These are phyloP conservation scores for Nannizziopsis barbatae DNA, from an alignment of 2,329 filamentous ascomycete species.

Conservation along the genomic window DNA sequence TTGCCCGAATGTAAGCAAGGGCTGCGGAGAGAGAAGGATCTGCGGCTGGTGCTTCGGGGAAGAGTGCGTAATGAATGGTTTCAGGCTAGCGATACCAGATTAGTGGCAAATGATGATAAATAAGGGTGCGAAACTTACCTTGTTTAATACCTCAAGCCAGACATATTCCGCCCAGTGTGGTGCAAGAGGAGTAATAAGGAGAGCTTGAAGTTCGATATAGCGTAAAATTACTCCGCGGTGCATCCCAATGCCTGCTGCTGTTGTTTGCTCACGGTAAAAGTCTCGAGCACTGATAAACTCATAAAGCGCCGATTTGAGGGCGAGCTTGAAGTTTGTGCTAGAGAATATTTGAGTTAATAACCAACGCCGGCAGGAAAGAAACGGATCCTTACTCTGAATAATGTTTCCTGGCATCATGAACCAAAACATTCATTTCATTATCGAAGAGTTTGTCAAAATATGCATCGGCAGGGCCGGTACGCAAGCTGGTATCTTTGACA, in stretches of 20 bases:
- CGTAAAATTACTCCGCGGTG: conserved; percentile 66
- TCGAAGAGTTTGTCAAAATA: conserved; percentile 85
- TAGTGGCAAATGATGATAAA: conserved; percentile 3
- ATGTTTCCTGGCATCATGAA: conserved; percentile 65
- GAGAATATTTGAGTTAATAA: conserved; percentile 10
- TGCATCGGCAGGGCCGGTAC: conserved; percentile 60
- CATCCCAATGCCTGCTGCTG: conserved; percentile 69
- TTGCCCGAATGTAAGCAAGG: conserved; percentile 67
- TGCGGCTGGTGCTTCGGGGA: conserved; percentile 56
- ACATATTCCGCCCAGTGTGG: conserved; percentile 93
- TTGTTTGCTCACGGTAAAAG: conserved; percentile 76
- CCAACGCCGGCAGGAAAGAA: neutral
- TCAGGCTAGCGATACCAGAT: conserved; percentile 36
- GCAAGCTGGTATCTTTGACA: conserved; percentile 60
- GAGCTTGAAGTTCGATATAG: conserved; percentile 77
- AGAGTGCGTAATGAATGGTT: conserved; percentile 69
- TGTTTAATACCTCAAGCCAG: conserved; percentile 82
- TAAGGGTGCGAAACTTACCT: conserved; percentile 26
- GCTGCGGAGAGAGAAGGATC: conserved; percentile 62
- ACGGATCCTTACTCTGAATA: conserved; percentile 51
- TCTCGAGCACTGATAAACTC: conserved; percentile 83
- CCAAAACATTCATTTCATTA: conserved; percentile 80
- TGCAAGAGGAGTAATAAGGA: conserved; percentile 71
- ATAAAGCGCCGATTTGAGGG: conserved; percentile 77
- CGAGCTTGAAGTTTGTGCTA: conserved; percentile 68